Base-by-base conservation (phyloP, 2,329 filamentous ascomycete genomes). In the Cadophora sp. region DNA sequence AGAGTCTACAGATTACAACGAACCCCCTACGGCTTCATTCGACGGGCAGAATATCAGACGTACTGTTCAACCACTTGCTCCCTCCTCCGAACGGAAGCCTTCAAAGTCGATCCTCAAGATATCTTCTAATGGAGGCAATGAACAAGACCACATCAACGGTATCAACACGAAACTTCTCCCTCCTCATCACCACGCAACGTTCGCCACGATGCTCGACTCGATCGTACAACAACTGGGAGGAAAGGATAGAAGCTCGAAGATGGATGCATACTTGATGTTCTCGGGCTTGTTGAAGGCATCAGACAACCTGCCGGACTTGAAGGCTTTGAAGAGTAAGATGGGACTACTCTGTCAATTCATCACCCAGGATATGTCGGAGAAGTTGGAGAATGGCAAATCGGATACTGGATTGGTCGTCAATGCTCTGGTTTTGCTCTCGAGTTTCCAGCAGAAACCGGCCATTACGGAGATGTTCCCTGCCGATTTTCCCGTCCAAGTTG, bases 251-350 rank as follows among this genome's bases (percentile, higher is more conserved):
- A 86, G 89, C 66, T 89, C 88, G 14, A 91, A 91, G 72, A 80
- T 96, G 39, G 96, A 99, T 80, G 93, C 94, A 59, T 98, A 99
- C 75, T 89, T 90, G 76, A 91, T 91, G 74, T 83, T 99, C 53
- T 87, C 91, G 39, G 86, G 89, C 41, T 89, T 90, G 4, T 82
- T 97, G 73, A 92, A 93, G 77, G 86, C 91, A 6, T 97, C 95
- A 66, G 92, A 94, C 69, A 91, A 92, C 72, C 81, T 96, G 16
- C 94, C 94, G 0, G 91, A 96, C 71, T 82, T 88, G 43, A 87
- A 91, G 65, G 89, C 89, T 13, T 82, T 97, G 64, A 85, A 88
- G 66, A 86, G 87, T 60, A 96, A 96, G 78, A 90, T 97, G 83
- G 84, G 85, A 13, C 80, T 92, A 2, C 85, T 98, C 66, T 88